phyloP scores from a whole-genome alignment of 2,329 filamentous ascomycete species.

The Arthrinium puccinioides region DNA sequence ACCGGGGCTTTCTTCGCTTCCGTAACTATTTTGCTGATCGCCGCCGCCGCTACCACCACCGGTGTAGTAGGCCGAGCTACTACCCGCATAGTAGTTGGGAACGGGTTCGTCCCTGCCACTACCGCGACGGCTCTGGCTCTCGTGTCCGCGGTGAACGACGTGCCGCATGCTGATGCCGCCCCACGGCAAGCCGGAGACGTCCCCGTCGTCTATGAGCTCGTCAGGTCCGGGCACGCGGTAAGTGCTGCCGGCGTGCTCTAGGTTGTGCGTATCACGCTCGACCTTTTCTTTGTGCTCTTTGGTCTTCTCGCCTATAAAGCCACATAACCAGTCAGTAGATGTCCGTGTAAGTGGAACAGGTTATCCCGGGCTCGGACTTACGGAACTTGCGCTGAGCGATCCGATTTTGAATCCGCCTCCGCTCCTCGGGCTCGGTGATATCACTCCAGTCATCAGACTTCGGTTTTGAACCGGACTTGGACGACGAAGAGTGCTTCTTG shows the following conservation, averaged over 20 bases:
- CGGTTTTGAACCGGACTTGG: constrained; percentile 28
- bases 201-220: constrained; percentile 45
- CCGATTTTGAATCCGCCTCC: constrained; percentile 68
- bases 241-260: constrained; percentile 53
- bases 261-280: constrained; percentile 57
- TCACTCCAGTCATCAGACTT: constrained; percentile 60
- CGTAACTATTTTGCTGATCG: background rate
- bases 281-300: constrained; percentile 60
- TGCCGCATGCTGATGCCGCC: constrained; percentile 58
- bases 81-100: constrained; percentile 2
- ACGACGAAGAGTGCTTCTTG: constrained; percentile 25
- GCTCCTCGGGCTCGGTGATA: constrained; percentile 62
- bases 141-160: constrained; percentile 43
- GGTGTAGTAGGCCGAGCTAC: background rate
- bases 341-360: no score
- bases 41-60: background rate
- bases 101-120: background rate
- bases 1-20: background rate
- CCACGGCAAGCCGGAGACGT: constrained; percentile 64
- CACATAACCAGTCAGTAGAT: no score
- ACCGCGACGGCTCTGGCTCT: constrained; percentile 33
- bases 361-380: no score
- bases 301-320: constrained; percentile 55
- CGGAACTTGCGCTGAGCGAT: constrained; percentile 71
- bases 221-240: constrained; percentile 54